Evolutionary conservation across 139 green algal genomes (phyloP).

Genomic region (Tetradesmus obliquus): DNA sequence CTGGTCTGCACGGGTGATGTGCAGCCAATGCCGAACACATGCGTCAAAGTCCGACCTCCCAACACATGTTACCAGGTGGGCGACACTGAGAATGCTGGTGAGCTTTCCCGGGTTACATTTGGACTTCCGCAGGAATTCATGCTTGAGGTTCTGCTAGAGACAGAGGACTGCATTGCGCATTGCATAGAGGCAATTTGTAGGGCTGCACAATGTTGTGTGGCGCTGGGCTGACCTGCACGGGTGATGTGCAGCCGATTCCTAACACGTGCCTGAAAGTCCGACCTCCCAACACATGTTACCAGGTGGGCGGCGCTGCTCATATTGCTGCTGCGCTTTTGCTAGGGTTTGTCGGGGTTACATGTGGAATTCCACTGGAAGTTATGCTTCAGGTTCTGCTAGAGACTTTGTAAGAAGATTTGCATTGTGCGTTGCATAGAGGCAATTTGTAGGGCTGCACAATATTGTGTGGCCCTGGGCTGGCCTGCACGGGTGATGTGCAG

Average conservation of each 20-base stretch:
- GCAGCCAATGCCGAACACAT: constrained; percentile 28
- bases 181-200: not conserved
- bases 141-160: too few relatives aligned
- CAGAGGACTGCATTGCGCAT: too few relatives aligned
- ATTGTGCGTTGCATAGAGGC: not conserved
- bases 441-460: not conserved
- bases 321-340: too few relatives aligned
- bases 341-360: too few relatives aligned
- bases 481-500: constrained; percentile 24
- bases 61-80: constrained; percentile 37
- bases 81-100: too few relatives aligned
- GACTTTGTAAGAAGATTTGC: too few relatives aligned
- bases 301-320: not conserved
- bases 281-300: constrained; percentile 27
- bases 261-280: constrained; percentile 29
- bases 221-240: constrained; percentile 25
- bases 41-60: constrained; percentile 13
- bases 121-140: too few relatives aligned
- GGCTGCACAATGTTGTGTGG: not conserved
- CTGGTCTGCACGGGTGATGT: constrained; percentile 33
- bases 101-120: too few relatives aligned
- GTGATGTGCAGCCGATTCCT: constrained; percentile 10
- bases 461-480: constrained; percentile 6
- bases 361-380: too few relatives aligned
- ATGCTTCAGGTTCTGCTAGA: too few relatives aligned